Percentiles rank a stretch among this genome's conserved stretches.
Conservation (phyloP, 1,284 basidiomycete genomes). For the Leccinum subspadiceum region DNA sequence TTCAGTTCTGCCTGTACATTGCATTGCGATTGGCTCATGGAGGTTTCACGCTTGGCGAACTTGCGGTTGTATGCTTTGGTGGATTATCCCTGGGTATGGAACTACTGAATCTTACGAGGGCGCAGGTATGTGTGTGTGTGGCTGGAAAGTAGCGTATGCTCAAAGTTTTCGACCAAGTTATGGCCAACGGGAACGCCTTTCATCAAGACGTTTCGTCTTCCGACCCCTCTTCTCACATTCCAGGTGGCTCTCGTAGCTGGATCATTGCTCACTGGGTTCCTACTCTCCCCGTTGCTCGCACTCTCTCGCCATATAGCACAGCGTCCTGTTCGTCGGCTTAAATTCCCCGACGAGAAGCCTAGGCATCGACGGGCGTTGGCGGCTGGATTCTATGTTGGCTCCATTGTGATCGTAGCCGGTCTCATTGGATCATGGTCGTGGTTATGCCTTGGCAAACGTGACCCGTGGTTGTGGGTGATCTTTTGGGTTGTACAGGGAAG, state of each 20-base stretch:
- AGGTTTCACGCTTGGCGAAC: constrained; percentile 93
- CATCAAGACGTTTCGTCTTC: constrained; percentile 90
- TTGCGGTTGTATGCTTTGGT: constrained; percentile 84
- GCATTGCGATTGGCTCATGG: constrained; percentile 88
- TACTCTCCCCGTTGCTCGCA: constrained; percentile 92
- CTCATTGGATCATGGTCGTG: constrained; percentile 92
- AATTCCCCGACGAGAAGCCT: constrained; percentile 86
- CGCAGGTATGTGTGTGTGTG: constrained; percentile 53
- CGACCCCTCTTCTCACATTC: constrained; percentile 89
- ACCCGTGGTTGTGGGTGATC: constrained; percentile 89
- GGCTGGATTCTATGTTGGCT: constrained; percentile 80
- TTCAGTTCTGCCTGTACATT: constrained; percentile 89
- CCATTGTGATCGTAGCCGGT: constrained; percentile 76
- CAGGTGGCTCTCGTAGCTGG: constrained; percentile 94
- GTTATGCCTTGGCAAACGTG: constrained; percentile 81
- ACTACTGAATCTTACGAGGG: constrained; percentile 76
- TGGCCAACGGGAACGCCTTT: constrained; percentile 80
- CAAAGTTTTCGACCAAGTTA: constrained; percentile 48
- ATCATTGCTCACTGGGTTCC: constrained; percentile 86
- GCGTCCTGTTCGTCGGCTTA: constrained; percentile 84
- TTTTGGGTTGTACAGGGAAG: constrained; percentile 75
- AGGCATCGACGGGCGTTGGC: constrained; percentile 85
- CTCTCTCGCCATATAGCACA: constrained; percentile 92
- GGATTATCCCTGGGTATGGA: constrained; percentile 89
- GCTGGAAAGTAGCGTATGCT: constrained; percentile 1